A percentile compares a stretch with the other conserved stretches of the same genome.
Evolutionary conservation across 2,329 filamentous ascomycete species (phyloP).

Genomic region (Penicillium sp.): DNA sequence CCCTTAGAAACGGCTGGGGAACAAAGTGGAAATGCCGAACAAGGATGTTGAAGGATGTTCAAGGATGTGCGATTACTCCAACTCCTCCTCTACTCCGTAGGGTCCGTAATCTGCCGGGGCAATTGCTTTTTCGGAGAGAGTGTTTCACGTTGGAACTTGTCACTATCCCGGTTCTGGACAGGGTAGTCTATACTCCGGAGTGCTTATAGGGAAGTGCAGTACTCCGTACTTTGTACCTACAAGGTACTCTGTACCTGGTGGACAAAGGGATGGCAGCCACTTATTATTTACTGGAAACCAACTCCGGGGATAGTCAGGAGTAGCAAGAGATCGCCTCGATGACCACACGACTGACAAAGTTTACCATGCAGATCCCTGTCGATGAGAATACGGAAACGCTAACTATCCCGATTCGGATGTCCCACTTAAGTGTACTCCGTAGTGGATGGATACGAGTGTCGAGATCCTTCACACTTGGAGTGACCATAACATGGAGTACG

Average conservation of each 20-base stretch:
- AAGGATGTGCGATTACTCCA: no score
- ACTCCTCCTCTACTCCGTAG: no score
- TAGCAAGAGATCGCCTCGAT: background rate
- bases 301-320: background rate
- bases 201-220: no score
- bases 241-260: background rate
- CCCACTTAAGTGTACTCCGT: no score
- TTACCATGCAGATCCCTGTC: background rate
- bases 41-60: no score
- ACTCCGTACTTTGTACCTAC: no score
- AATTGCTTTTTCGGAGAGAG: background rate
- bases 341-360: background rate
- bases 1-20: no score
- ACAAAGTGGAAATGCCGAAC: background rate
- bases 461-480: background rate
- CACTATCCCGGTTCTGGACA: background rate
- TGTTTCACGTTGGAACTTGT: slow-evolving; percentile 2
- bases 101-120: background rate
- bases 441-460: background rate
- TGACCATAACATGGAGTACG: no score
- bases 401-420: background rate
- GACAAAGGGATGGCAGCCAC: no score
- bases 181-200: background rate
- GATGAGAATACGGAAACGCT: background rate
- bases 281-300: slow-evolving; percentile 4